A percentile compares a stretch with the other conserved stretches of the same genome.
Conservation (phyloP, 2,329 filamentous ascomycete genomes). For the Fusarium continuum region DNA sequence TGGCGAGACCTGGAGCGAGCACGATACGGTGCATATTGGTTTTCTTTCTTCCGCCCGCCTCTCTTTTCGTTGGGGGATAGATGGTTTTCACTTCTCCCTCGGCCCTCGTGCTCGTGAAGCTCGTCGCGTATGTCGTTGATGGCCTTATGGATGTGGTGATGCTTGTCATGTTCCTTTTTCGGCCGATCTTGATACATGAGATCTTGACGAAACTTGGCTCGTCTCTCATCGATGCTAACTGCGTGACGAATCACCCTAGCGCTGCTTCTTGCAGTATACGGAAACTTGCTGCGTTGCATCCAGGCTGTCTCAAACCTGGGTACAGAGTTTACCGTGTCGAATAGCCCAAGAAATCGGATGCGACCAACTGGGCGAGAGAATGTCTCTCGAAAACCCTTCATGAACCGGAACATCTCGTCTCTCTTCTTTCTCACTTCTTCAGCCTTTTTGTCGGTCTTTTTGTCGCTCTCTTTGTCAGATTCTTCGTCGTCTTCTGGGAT, state of each 20-base stretch:
- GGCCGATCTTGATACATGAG: constrained; percentile 65
- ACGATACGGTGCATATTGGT: constrained; percentile 53
- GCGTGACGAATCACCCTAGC: constrained; percentile 73
- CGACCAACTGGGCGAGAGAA: constrained; percentile 79
- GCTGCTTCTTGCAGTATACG: constrained; percentile 68
- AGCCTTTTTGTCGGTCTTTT: constrained; percentile 46
- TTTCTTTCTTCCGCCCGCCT: neutral
- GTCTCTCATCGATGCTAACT: constrained; percentile 75
- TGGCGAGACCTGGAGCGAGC: constrained; percentile 52
- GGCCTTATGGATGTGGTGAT: constrained; percentile 39
- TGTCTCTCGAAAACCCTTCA: constrained; percentile 83
- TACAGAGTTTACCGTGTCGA: constrained; percentile 84
- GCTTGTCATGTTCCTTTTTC: constrained; percentile 24
- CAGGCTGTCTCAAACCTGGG: constrained; percentile 78
- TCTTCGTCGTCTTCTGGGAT: constrained; percentile 50
- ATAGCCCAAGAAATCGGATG: constrained; percentile 80
- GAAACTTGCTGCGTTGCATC: constrained; percentile 83
- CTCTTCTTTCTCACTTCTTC: constrained; percentile 51
- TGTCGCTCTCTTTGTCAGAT: neutral
- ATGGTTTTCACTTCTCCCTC: constrained; percentile 29
- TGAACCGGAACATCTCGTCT: constrained; percentile 74
- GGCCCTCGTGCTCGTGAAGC: constrained; percentile 14
- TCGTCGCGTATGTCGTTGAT: constrained; percentile 34
- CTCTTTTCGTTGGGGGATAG: constrained; percentile 24
- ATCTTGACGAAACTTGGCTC: constrained; percentile 77